Conservation (phyloP, 345 rosid genomes). For the Excoecaria agallocha region DNA sequence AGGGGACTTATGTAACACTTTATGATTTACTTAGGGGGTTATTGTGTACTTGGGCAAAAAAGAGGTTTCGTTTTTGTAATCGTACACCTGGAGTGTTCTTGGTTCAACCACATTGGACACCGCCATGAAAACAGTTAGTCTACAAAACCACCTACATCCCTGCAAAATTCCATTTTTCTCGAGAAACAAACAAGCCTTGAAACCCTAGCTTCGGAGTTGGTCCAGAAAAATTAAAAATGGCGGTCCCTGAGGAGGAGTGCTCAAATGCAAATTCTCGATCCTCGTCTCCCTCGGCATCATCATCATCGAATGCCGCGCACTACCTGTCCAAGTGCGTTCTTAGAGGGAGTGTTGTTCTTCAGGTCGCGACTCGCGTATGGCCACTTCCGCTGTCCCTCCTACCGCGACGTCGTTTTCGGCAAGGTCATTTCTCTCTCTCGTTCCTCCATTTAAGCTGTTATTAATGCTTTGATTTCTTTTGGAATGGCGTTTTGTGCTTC, state of each 20-base stretch:
- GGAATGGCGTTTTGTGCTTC: not conserved
- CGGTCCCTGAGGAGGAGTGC: slow-evolving; percentile 92
- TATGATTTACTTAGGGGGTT: no score
- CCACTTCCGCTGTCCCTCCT: slow-evolving; percentile 64
- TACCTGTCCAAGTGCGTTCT: slow-evolving; percentile 92
- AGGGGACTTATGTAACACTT: no score
- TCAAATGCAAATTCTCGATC: slow-evolving; percentile 69
- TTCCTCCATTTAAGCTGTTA: not conserved
- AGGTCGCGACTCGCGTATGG: slow-evolving; percentile 75
- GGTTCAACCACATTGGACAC: slow-evolving; percentile 2
- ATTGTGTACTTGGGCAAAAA: no score
- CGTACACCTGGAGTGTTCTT: not conserved
- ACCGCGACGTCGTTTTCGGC: slow-evolving; percentile 79
- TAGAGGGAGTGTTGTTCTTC: slow-evolving; percentile 77
- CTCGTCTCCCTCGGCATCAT: slow-evolving; percentile 43
- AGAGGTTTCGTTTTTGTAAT: no score
- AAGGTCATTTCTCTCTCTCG: slow-evolving; percentile 43
- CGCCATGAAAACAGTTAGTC: not conserved
- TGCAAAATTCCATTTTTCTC: slow-evolving; percentile 1
- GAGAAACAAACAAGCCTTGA: slow-evolving; percentile 3
- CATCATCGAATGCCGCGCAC: slow-evolving; percentile 43
- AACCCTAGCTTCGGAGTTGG: slow-evolving; percentile 3
- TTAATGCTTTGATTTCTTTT: not conserved
- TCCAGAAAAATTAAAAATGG: slow-evolving; percentile 39
- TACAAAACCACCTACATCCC: not conserved